Evolutionary conservation across 2,329 filamentous ascomycete genomes (phyloP).

Genomic region (Didymella exigua): DNA sequence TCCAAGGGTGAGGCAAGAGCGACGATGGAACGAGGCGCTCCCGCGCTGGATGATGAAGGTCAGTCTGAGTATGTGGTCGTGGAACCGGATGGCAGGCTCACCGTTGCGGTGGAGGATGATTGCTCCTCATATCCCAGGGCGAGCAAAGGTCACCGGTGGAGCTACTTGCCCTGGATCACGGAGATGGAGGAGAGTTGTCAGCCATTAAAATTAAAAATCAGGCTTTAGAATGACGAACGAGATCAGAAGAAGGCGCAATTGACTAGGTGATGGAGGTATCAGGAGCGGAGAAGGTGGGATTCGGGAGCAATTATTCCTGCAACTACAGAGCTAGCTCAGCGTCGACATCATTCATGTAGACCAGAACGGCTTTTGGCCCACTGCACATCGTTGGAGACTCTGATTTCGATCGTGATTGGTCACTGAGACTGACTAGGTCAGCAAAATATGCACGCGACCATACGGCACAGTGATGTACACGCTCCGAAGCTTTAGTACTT

Average conservation of each 20-base stretch:
- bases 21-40: neutral
- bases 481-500: no score
- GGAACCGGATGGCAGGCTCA: constrained; percentile 22
- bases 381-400: no score
- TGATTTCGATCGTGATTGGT: no score
- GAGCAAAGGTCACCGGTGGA: constrained; percentile 30
- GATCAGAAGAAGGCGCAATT: neutral
- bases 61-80: constrained; percentile 25
- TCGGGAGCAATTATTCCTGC: no score
- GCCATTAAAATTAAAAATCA: constrained; percentile 20
- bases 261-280: no score
- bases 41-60: neutral
- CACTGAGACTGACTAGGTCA: no score
- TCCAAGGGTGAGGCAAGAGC: neutral
- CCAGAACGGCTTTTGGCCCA: no score
- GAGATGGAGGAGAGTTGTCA: constrained; percentile 33
- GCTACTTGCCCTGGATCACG: constrained; percentile 38
- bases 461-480: no score
- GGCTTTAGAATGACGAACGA: constrained; percentile 1
- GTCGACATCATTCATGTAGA: no score
- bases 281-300: no score
- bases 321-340: no score
- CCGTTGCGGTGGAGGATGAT: constrained; percentile 12
- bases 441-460: no score
- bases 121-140: constrained; percentile 10